phyloP scores from a whole-genome alignment of 495 filamentous ascomycete species.

The Rhypophila decipiens region DNA sequence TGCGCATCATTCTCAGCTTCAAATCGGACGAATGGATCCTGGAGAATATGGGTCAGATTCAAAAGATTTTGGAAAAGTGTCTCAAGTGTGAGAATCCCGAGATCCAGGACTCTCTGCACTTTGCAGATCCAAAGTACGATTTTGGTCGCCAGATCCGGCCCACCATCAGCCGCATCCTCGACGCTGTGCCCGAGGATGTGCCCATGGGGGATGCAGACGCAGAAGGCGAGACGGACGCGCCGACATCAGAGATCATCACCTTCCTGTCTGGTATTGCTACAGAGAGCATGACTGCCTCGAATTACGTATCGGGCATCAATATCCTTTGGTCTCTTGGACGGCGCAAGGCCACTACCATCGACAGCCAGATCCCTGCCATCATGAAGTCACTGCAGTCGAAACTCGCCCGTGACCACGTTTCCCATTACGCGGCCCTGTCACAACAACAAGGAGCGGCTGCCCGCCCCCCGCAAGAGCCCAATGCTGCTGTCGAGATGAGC shows the following conservation, averaged over 20 bases:
- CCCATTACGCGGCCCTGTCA: constrained; percentile 54
- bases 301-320: constrained; percentile 81
- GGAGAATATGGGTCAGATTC: constrained; percentile 64
- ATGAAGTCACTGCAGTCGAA: constrained; percentile 95
- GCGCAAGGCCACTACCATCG: constrained; percentile 75
- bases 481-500: constrained; percentile 54
- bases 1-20: constrained; percentile 78
- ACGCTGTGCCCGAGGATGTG: constrained; percentile 82
- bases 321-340: constrained; percentile 86
- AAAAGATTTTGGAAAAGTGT: constrained; percentile 86
- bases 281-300: constrained; percentile 68
- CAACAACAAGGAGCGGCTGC: constrained; percentile 35
- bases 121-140: constrained; percentile 58
- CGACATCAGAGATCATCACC: constrained; percentile 70
- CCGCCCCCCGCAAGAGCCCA: constrained; percentile 35
- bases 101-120: constrained; percentile 84
- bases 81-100: constrained; percentile 81
- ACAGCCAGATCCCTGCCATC: constrained; percentile 75
- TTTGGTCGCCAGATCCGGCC: constrained; percentile 55
- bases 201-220: constrained; percentile 86
- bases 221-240: constrained; percentile 65
- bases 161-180: constrained; percentile 72
- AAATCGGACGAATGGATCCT: constrained; percentile 88
- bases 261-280: constrained; percentile 77
- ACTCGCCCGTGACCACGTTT: constrained; percentile 87